Conservation (phyloP, 1,284 basidiomycete species). For the Puccinia hordei region DNA sequence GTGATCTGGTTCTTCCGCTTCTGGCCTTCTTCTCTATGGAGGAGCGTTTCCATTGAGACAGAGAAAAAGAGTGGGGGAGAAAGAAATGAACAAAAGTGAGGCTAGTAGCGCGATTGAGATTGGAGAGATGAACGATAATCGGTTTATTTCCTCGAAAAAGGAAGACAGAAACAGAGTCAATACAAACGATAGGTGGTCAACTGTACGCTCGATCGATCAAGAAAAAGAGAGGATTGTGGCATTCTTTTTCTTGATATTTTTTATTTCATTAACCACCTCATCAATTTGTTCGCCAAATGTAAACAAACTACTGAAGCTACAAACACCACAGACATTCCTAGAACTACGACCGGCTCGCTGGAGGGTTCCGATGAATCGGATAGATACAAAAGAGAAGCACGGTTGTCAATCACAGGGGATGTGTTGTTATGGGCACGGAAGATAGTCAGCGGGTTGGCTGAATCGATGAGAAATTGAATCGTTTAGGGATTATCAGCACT, state of each 20-base stretch:
- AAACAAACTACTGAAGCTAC: slow-evolving; percentile 49
- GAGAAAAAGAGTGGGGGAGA: background rate
- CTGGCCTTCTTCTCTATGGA: background rate
- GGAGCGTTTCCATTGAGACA: background rate
- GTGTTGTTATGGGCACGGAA: background rate
- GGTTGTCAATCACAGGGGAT: background rate
- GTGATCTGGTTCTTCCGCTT: background rate
- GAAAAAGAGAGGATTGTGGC: background rate
- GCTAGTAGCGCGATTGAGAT: no score
- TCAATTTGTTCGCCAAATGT: slow-evolving; percentile 48
- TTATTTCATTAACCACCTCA: slow-evolving; percentile 51
- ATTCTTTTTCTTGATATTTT: background rate
- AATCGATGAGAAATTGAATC: background rate
- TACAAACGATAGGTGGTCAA: no score
- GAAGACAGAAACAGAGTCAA: background rate
- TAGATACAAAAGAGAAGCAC: background rate
- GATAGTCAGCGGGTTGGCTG: background rate
- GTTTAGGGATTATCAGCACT: slow-evolving; percentile 16
- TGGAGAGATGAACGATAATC: no score
- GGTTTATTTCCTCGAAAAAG: background rate
- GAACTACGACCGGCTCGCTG: slow-evolving; percentile 49
- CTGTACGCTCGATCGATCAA: no score
- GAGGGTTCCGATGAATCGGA: background rate
- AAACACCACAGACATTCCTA: slow-evolving; percentile 49
- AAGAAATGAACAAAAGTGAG: background rate